phyloP scores from a whole-genome alignment of 2,329 filamentous ascomycete genomes.

The Trichoderma sp. region DNA sequence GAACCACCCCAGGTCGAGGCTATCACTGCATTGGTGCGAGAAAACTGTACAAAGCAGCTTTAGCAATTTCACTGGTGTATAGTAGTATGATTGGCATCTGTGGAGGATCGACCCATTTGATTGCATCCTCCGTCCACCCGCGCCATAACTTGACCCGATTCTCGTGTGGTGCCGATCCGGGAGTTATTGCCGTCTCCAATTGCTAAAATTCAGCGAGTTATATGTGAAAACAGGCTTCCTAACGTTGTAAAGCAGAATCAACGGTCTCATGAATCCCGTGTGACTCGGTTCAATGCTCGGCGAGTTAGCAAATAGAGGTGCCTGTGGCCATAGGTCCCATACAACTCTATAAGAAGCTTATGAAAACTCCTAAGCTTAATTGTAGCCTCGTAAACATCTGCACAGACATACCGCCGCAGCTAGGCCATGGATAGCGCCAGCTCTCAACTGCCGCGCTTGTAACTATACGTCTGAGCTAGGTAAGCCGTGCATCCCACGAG shows the following conservation, averaged over 20 bases:
- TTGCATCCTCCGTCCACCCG: background rate
- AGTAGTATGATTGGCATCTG: background rate
- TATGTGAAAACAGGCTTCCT: background rate
- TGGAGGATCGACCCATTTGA: slow-evolving; percentile 7
- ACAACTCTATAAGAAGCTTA: slow-evolving; percentile 3
- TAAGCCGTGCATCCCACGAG: background rate
- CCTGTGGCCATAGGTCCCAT: background rate
- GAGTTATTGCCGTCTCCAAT: background rate
- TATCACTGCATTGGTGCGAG: background rate
- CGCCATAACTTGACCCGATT: background rate
- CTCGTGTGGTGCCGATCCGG: background rate
- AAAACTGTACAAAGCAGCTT: background rate
- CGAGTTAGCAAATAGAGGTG: background rate
- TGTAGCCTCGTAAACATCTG: background rate
- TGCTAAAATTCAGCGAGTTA: background rate
- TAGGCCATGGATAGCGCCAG: background rate
- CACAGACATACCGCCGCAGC: background rate
- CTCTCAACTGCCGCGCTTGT: background rate
- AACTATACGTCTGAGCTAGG: background rate
- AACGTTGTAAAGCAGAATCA: background rate
- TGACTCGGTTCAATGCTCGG: slow-evolving; percentile 15
- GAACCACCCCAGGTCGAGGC: background rate
- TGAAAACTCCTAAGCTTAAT: slow-evolving; percentile 12
- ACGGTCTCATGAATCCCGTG: background rate
- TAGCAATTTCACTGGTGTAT: background rate